These are phyloP conservation scores for Ceratobasidium sp. DNA, from an alignment of 1,284 basidiomycete species.

Conservation along the genomic window DNA sequence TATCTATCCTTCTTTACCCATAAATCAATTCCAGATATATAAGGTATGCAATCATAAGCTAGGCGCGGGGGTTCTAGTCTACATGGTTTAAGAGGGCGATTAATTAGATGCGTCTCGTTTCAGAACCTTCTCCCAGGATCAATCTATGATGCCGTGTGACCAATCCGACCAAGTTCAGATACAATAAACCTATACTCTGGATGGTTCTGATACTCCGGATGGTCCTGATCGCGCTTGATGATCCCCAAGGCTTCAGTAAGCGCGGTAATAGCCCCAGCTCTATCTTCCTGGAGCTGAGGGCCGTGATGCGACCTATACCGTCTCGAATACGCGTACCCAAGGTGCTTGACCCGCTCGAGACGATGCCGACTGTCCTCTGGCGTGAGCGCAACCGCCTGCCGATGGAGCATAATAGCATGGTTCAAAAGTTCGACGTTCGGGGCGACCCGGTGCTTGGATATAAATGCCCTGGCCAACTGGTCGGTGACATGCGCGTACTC, in stretches of 20 bases:
- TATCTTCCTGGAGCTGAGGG: not conserved
- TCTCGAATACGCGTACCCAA: constrained; percentile 33
- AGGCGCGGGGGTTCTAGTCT: too few species aligned
- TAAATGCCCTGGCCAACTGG: constrained; percentile 12
- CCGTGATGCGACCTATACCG: constrained; percentile 12
- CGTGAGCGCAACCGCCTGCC: constrained; percentile 28
- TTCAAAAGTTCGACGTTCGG: not conserved
- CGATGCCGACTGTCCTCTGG: not conserved
- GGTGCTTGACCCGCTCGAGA: not conserved
- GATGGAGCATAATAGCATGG: constrained; percentile 26
- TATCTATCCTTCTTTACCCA: too few species aligned
- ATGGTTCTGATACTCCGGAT: constrained; percentile 1
- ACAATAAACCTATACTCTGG: not conserved
- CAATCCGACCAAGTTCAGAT: not conserved
- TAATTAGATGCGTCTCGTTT: not conserved
- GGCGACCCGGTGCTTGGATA: constrained; percentile 14
- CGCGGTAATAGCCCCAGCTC: not conserved
- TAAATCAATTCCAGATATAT: too few species aligned
- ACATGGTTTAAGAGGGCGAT: too few species aligned
- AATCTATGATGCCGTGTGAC: too few species aligned
- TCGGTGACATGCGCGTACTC: constrained; percentile 22
- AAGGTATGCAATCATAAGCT: too few species aligned
- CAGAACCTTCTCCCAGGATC: not conserved
- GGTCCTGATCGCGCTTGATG: not conserved
- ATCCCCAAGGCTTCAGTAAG: not conserved